A percentile compares a stretch with the other conserved stretches of the same genome.
phyloP scores from a whole-genome alignment of 2,329 filamentous ascomycete species.

The Annulohypoxylon truncatum region DNA sequence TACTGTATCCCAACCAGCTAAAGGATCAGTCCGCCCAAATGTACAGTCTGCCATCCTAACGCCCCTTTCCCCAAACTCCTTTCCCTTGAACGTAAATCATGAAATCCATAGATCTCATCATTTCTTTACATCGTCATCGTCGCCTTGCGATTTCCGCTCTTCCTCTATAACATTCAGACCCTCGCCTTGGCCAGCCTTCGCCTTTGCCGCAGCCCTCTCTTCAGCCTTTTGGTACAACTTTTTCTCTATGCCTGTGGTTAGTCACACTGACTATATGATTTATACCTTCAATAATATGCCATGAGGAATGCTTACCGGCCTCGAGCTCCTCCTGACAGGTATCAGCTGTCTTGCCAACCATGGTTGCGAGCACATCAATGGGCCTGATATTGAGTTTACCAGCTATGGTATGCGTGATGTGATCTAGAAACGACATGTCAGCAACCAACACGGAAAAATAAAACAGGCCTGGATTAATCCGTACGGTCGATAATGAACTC shows the following conservation, averaged over 20 bases:
- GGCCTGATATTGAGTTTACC: conserved; percentile 13
- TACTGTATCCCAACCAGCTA: too few relatives aligned
- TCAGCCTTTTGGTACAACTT: conserved; percentile 17
- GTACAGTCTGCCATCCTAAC: background rate
- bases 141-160: background rate
- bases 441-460: background rate
- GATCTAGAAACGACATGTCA: conserved; percentile 16
- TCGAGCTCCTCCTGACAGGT: conserved; percentile 30
- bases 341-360: conserved; percentile 30
- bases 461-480: background rate
- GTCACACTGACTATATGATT: background rate
- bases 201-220: conserved; percentile 14
- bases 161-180: background rate
- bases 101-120: background rate
- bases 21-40: background rate
- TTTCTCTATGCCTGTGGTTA: conserved; percentile 10
- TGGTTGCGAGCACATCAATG: conserved; percentile 32
- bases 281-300: background rate
- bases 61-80: background rate
- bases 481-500: conserved; percentile 35
- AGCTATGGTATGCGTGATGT: conserved; percentile 26
- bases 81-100: too few relatives aligned
- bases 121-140: background rate
- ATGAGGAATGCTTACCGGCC: conserved; percentile 12
- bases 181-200: background rate